Evolutionary conservation across 1,284 basidiomycete species (phyloP).

Genomic region (Peniophora sp.): DNA sequence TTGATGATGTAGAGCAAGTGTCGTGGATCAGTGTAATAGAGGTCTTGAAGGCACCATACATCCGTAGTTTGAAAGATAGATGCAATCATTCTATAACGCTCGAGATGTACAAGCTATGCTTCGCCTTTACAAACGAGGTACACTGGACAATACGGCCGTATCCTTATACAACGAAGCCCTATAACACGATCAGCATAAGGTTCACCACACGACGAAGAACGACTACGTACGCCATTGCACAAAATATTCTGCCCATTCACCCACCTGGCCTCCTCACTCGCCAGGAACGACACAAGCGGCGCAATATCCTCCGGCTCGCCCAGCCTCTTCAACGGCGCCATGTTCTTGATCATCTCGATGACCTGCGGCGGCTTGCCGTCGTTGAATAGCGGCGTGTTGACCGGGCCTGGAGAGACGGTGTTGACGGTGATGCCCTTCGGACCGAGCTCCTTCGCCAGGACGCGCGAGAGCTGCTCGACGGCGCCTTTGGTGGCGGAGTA

Average conservation of each 20-base stretch:
- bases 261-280: constrained; percentile 39
- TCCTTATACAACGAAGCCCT: not conserved
- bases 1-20: no score
- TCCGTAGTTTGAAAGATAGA: no score
- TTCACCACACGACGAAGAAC: constrained; percentile 15
- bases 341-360: constrained; percentile 32
- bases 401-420: constrained; percentile 40
- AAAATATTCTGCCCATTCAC: constrained; percentile 42
- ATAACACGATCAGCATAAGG: not conserved
- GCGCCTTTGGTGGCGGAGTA: constrained; percentile 46
- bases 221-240: constrained; percentile 36
- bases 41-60: no score
- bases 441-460: constrained; percentile 44
- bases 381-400: constrained; percentile 39
- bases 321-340: constrained; percentile 33
- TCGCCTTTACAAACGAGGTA: no score
- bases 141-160: no score
- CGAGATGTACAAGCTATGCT: no score
- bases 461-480: constrained; percentile 40
- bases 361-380: constrained; percentile 35
- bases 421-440: constrained; percentile 41
- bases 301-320: constrained; percentile 43
- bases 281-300: constrained; percentile 38
- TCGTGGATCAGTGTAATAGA: no score
- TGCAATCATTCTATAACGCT: no score